These are phyloP conservation scores for Coemansia sp. DNA, from an alignment of 192 early-diverging fungal species.

Conservation along the genomic window DNA sequence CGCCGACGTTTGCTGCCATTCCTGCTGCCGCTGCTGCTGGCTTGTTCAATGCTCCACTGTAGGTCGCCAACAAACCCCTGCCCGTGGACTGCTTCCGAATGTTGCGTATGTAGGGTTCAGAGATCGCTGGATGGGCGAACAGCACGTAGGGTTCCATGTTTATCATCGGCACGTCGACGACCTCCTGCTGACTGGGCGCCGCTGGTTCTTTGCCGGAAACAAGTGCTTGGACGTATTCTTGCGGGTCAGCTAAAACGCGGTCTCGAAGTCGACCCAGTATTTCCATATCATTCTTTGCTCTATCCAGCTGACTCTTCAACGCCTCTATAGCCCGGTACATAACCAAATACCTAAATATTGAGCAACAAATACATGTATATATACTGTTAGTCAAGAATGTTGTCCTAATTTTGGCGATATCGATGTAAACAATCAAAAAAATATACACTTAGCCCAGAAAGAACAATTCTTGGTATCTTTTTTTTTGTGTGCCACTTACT, in stretches of 20 bases:
- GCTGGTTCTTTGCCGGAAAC: constrained; percentile 16
- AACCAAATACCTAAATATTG: constrained; percentile 37
- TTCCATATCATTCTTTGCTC: constrained; percentile 48
- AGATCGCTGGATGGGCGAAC: constrained; percentile 16
- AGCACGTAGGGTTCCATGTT: constrained; percentile 35
- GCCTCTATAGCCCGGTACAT: constrained; percentile 37
- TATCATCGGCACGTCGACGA: constrained; percentile 33
- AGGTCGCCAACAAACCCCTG: neutral
- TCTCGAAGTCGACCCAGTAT: constrained; percentile 26
- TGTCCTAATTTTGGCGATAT: no score
- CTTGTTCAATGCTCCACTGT: neutral
- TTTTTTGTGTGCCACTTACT: constrained; percentile 20
- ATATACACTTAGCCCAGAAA: no score
- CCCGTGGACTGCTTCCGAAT: neutral
- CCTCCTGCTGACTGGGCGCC: constrained; percentile 33
- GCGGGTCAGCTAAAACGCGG: constrained; percentile 25
- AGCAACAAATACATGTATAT: neutral
- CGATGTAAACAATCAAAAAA: no score
- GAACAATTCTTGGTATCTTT: no score
- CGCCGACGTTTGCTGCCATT: neutral
- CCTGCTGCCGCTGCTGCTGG: neutral
- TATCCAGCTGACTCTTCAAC: constrained; percentile 46
- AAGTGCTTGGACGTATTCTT: constrained; percentile 38
- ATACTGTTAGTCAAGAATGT: neutral
- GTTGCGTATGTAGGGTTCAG: constrained; percentile 18